These are phyloP conservation scores for Avicennia marina DNA, from an alignment of 257 asterid genomes.

Conservation along the genomic window DNA sequence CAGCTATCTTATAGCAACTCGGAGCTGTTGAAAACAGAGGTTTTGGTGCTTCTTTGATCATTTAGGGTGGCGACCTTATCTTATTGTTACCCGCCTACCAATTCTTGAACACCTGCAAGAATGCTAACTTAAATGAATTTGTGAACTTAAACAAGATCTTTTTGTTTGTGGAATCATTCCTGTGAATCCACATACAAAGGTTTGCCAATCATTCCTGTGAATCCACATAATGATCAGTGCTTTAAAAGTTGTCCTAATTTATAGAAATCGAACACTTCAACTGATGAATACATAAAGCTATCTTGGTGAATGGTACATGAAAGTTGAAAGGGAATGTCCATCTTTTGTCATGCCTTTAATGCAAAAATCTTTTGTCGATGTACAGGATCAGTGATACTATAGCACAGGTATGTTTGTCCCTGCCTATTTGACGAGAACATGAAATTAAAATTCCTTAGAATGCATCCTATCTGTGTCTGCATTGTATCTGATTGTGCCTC, in stretches of 20 bases:
- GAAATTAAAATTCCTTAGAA: too few relatives aligned
- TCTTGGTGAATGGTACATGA: neutral
- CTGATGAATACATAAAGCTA: neutral
- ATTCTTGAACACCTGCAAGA: conserved; percentile 1
- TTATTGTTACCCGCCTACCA: conserved; percentile 8
- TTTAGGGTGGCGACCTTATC: neutral
- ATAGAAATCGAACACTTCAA: neutral
- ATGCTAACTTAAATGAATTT: neutral
- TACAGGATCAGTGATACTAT: too few relatives aligned
- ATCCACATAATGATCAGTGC: neutral
- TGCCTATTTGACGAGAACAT: too few relatives aligned
- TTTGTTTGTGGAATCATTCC: neutral
- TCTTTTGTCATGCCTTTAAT: neutral
- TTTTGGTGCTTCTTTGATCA: neutral
- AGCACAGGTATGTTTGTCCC: too few relatives aligned
- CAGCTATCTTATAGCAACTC: neutral
- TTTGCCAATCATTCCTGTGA: too few relatives aligned
- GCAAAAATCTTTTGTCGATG: neutral
- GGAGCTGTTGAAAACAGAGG: neutral
- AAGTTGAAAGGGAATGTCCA: neutral
- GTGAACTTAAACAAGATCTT: neutral
- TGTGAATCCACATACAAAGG: neutral
- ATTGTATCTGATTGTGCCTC: neutral
- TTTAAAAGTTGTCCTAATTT: neutral
- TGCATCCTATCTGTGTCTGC: too few relatives aligned